Base-by-base conservation (phyloP, 176 grass and related monocot genomes). In the Ananas comosus region DNA sequence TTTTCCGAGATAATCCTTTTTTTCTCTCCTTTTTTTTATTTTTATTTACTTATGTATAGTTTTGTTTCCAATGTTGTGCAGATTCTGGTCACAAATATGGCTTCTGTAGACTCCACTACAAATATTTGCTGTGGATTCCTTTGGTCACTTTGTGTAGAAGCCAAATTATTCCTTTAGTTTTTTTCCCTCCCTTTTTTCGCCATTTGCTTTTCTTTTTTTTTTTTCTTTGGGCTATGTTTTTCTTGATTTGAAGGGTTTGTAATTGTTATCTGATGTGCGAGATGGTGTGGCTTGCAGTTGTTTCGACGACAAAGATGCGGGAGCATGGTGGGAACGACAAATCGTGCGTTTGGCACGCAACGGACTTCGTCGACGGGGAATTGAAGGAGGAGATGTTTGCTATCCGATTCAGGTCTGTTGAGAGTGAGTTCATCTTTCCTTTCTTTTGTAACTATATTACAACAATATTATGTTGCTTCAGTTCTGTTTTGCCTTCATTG, bases 311-410 rank as follows among this genome's bases (percentile, higher is more conserved):
- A 11, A 94, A 89, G 80, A 89, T 86, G 80, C 91, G 87, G 65
- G 91, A 94, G 16, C 91, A 94, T 29, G 86, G 84, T 0, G 91
- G 91, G 4, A 94, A 85, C 16, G 91, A 94, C 18, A 94, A 94
- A 58, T 89, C 91, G 3, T 94, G 91, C 53, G 86, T 87, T 5
- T 94, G 91, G 91, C 91, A 94, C 64, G 91, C 91, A 0, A 77
- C 85, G 51, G 91, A 94, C 75, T 94, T 94, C 22, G 83, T 86
- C 0, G 86, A 94, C 23, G 83, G 91, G 21, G 86, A 94, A 79
- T 76, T 94, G 0, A 94, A 94, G 64, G 86, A 94, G 49, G 91
- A 94, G 50, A 86, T 87, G 91, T 94, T 94, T 61, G 84, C 86
- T 8, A 94, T 94, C 16, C 86, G 91, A 14, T 94, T 94, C 48